A percentile compares a stretch with the other conserved stretches of the same genome.
Conservation (phyloP, 2,329 filamentous ascomycete genomes). For the Colletotrichum endophyticum region DNA sequence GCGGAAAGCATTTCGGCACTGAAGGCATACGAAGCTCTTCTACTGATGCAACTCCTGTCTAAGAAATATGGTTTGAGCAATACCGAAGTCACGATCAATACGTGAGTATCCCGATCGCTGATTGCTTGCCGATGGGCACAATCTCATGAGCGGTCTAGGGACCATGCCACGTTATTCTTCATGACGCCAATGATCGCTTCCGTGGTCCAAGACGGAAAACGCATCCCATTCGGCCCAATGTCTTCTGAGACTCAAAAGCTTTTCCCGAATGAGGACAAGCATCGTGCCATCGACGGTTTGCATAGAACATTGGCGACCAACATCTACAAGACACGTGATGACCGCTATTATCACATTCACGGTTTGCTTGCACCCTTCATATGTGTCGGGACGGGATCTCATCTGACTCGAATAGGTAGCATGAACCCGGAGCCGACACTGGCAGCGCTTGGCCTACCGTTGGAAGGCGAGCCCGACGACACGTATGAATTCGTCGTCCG, state of each 20-base stretch:
- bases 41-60: slow-evolving; percentile 47
- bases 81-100: slow-evolving; percentile 49
- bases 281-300: neutral
- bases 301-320: slow-evolving; percentile 19
- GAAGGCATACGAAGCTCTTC: slow-evolving; percentile 52
- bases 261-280: slow-evolving; percentile 1
- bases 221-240: neutral
- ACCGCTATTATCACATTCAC: slow-evolving; percentile 25
- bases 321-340: slow-evolving; percentile 29
- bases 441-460: slow-evolving; percentile 15
- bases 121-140: neutral
- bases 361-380: neutral
- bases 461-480: slow-evolving; percentile 20
- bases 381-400: neutral
- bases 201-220: neutral
- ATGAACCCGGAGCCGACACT: slow-evolving; percentile 22
- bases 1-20: slow-evolving; percentile 56
- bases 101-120: slow-evolving; percentile 27
- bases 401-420: neutral
- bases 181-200: slow-evolving; percentile 5
- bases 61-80: slow-evolving; percentile 48
- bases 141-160: neutral
- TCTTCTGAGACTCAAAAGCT: neutral
- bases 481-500: slow-evolving; percentile 21
- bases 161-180: slow-evolving; percentile 13